A percentile compares a stretch with the other conserved stretches of the same genome.
Conservation (phyloP, 1,284 basidiomycete species). For the Tilletia walkeri region DNA sequence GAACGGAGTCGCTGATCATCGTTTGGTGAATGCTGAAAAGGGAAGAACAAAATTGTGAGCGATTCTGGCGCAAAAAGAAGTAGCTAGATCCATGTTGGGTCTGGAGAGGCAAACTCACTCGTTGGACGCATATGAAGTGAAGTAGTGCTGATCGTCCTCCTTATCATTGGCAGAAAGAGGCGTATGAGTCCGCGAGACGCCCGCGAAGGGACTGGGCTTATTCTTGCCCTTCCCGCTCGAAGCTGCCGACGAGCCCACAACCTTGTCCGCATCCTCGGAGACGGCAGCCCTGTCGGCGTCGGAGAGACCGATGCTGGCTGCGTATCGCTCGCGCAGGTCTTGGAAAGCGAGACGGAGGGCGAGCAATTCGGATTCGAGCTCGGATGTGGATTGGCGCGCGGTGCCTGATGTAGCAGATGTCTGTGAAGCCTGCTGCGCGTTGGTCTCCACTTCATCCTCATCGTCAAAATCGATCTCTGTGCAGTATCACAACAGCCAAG, state of each 20-base stretch:
- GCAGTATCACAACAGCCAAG: background rate
- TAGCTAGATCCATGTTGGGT: background rate
- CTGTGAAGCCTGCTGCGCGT: background rate
- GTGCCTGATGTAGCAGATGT: background rate
- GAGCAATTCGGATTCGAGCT: constrained; percentile 37
- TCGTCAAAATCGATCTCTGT: constrained; percentile 43
- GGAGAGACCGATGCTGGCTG: constrained; percentile 29
- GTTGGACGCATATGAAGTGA: constrained; percentile 87
- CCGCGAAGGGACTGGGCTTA: constrained; percentile 2
- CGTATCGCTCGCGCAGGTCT: constrained; percentile 38
- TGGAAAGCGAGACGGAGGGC: constrained; percentile 33
- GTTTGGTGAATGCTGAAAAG: constrained; percentile 62
- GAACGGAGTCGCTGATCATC: constrained; percentile 75
- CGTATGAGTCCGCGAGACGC: constrained; percentile 10
- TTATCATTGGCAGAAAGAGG: constrained; percentile 14
- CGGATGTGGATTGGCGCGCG: background rate
- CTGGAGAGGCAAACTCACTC: constrained; percentile 51
- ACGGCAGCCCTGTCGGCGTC: constrained; percentile 12
- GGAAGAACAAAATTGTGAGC: constrained; percentile 70
- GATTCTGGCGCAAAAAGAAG: constrained; percentile 41
- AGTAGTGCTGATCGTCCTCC: constrained; percentile 87
- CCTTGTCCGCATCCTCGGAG: background rate
- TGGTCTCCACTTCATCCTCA: background rate
- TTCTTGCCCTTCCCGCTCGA: background rate
- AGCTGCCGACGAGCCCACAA: background rate